Evolutionary conservation across 1,139 yeast species (phyloP).

Genomic region (Taphrina flavorubra): DNA sequence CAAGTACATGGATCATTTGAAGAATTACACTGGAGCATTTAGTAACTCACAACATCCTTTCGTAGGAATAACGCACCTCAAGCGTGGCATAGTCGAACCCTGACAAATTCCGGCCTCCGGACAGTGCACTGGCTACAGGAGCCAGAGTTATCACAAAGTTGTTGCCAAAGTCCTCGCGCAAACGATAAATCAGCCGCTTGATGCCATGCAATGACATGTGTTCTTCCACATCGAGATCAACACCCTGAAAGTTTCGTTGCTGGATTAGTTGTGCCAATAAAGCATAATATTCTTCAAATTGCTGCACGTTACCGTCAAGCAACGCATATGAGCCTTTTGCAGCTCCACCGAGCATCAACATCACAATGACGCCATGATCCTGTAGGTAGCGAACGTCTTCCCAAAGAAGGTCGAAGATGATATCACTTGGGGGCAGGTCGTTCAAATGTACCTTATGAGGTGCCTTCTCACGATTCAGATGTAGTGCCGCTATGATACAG

Average conservation of each 20-base stretch:
- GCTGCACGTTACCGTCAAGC: conserved; percentile 10
- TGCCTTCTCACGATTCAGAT: conserved; percentile 20
- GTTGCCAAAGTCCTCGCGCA: conserved; percentile 12
- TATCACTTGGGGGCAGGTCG: conserved; percentile 9
- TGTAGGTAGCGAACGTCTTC: conserved; percentile 17
- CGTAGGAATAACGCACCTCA: not conserved
- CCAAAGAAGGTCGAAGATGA: conserved; percentile 23
- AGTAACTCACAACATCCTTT: no score
- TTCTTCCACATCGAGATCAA: conserved; percentile 36
- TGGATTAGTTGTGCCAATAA: not conserved
- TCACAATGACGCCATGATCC: conserved; percentile 9
- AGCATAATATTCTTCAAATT: conserved; percentile 16
- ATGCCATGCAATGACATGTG: conserved; percentile 26
- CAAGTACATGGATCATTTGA: no score
- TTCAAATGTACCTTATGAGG: conserved; percentile 8
- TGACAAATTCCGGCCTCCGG: conserved; percentile 25
- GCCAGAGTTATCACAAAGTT: conserved; percentile 26
- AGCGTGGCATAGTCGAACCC: conserved; percentile 23
- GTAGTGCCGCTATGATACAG: conserved; percentile 25
- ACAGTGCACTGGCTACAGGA: conserved; percentile 33
- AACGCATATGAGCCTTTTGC: conserved; percentile 23
- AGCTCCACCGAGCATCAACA: conserved; percentile 37
- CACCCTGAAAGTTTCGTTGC: conserved; percentile 9
- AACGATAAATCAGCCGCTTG: conserved; percentile 27
- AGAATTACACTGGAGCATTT: no score